A percentile compares a stretch with the other conserved stretches of the same genome.
Evolutionary conservation across 176 grass and related monocot species (phyloP).

Genomic region (Puccinellia tenuiflora): DNA sequence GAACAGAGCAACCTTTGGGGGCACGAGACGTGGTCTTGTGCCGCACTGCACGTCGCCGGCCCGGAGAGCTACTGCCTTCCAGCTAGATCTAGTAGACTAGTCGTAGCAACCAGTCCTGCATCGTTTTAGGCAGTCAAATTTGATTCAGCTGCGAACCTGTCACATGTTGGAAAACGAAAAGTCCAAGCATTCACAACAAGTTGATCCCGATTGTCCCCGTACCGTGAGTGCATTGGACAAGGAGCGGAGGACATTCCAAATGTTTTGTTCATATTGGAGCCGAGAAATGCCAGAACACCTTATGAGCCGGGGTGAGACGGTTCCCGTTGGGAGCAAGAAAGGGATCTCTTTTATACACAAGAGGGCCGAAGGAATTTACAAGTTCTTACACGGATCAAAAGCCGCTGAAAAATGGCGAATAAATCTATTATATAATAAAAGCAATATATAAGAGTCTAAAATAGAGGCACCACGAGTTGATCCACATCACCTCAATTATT

Average conservation of each 20-base stretch:
- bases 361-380: not conserved
- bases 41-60: slow-evolving; percentile 25
- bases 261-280: not conserved
- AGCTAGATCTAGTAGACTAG: not conserved
- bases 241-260: not conserved
- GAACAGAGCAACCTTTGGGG: slow-evolving; percentile 23
- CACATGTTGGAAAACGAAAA: too few relatives aligned
- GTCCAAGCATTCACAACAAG: too few relatives aligned
- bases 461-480: too few relatives aligned
- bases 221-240: too few relatives aligned
- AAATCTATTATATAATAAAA: too few relatives aligned
- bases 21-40: slow-evolving; percentile 29
- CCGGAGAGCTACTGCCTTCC: not conserved
- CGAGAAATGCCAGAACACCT: not conserved
- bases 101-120: not conserved
- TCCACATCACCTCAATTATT: too few relatives aligned
- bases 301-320: not conserved
- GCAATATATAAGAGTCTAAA: too few relatives aligned
- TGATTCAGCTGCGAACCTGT: too few relatives aligned
- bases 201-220: not conserved
- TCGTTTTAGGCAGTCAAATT: too few relatives aligned
- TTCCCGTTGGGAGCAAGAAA: not conserved
- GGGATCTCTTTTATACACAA: not conserved
- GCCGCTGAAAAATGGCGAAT: not conserved
- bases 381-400: not conserved